Percentiles rank a stretch among this genome's conserved stretches.
Conservation (phyloP, 148 eudicot genomes). For the Nepenthes mirabilis region DNA sequence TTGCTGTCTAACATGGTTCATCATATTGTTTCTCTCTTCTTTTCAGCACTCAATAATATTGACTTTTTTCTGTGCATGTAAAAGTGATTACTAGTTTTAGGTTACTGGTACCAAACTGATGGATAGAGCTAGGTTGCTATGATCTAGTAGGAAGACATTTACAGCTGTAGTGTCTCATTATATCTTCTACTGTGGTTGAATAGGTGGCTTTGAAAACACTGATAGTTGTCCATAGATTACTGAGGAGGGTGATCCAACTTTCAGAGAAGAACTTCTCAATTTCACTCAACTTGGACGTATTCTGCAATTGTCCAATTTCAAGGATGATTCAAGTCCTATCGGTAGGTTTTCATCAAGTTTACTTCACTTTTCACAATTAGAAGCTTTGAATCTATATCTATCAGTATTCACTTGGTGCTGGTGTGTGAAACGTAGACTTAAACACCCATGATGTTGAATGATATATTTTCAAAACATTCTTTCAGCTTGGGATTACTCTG, state of each 20-base stretch:
- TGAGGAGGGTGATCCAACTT: constrained; percentile 98
- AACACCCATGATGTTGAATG: neutral
- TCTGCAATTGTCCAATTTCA: constrained; percentile 78
- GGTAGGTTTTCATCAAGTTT: constrained; percentile 28
- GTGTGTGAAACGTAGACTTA: neutral
- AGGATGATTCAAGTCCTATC: constrained; percentile 94
- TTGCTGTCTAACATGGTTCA: too few relatives aligned
- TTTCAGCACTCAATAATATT: too few relatives aligned
- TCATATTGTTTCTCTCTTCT: too few relatives aligned
- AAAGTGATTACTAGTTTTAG: too few relatives aligned
- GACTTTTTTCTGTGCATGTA: too few relatives aligned
- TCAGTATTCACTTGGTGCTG: neutral
- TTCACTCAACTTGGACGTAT: constrained; percentile 75
- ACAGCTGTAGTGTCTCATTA: too few relatives aligned
- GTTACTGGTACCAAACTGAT: too few relatives aligned
- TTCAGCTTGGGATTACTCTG: constrained; percentile 98
- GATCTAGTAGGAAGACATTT: too few relatives aligned
- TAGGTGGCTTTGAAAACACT: constrained; percentile 95
- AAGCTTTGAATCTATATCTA: neutral
- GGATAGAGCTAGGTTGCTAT: too few relatives aligned
- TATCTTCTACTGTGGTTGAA: constrained; percentile 6
- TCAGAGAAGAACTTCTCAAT: constrained; percentile 79
- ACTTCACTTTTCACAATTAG: neutral
- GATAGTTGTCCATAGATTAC: constrained; percentile 72
- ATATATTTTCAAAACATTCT: neutral